These are phyloP conservation scores for Petunia hybrid DNA, from an alignment of 305 asterid species.

Conservation along the genomic window DNA sequence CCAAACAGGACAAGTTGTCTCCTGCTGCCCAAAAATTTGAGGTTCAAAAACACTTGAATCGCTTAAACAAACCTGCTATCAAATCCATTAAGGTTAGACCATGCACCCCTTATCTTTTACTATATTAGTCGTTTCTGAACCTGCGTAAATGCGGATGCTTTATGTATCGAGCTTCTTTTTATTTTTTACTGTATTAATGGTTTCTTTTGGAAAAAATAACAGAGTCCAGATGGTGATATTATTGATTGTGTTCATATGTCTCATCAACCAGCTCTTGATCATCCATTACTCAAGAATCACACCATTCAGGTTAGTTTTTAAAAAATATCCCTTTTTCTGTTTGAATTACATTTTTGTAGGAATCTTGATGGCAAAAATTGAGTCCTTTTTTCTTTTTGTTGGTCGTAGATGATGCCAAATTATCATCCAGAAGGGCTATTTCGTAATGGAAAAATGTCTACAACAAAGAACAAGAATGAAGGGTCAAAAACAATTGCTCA, in stretches of 20 bases:
- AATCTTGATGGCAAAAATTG: not conserved
- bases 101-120: not conserved
- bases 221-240: conserved; percentile 84
- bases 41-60: conserved; percentile 35
- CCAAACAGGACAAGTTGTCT: conserved; percentile 15
- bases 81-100: conserved; percentile 32
- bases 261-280: conserved; percentile 76
- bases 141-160: too few species aligned
- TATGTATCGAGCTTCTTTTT: not conserved
- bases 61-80: conserved; percentile 31
- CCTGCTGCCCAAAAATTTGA: conserved; percentile 5
- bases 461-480: conserved; percentile 32
- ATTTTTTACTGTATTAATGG: not conserved
- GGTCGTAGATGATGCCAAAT: conserved; percentile 63
- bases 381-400: not conserved
- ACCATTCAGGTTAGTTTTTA: conserved; percentile 56
- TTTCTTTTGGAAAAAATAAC: conserved; percentile 27
- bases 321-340: not conserved
- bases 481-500: conserved; percentile 55
- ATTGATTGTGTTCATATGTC: conserved; percentile 69
- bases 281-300: conserved; percentile 62
- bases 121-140: too few species aligned
- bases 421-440: conserved; percentile 68
- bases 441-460: conserved; percentile 44
- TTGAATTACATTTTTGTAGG: not conserved